Base-by-base conservation (phyloP, 140 eudicot species). In the Oenanthe javanica region DNA sequence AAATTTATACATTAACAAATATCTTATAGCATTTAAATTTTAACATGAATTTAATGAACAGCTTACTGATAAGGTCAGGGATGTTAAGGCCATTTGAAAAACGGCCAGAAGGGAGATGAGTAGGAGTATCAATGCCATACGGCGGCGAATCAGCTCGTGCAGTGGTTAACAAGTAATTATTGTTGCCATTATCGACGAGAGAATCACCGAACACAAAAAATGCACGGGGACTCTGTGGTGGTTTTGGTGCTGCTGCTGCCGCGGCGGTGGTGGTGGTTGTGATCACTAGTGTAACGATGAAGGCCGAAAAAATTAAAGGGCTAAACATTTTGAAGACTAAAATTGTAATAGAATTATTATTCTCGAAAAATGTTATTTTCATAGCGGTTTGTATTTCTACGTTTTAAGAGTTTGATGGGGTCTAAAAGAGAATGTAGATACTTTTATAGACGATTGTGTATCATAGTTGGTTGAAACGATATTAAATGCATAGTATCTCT, bases 121-220 rank as follows among this genome's bases (percentile, higher is more conserved):
- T 46, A 6, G 43, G 13, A 23, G 54, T 19, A 47, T 75, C 78
- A 0, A 75, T 48, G 21, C 78, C 78, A 48, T 75, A 75, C 2
- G 78, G 78, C 0, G 78, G 78, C 36, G 61, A 23, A 48, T 75
- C 78, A 15, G 78, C 78, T 23, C 78, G 78, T 4, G 78, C 78
- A 27, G 23, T 48, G 45, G 78, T 75, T 18, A 48, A 47, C 78
- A 75, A n/a, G 21, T 48, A 75, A 52, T 75, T 75, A 31, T 75
- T 75, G 16, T 75, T 75, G 45, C 78, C 78, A 46, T 75, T 75
- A 16, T 75, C 78, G 5, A 75, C 78, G 11, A 75, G 78, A 23
- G 78, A 75, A 14, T 48, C 73, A 23, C 61, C 47, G 9, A 59
- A 51, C 43, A 79, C 75, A 31, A 79, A 66, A 47, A 79, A 75